These are phyloP conservation scores for Zymoseptoria brevis DNA, from an alignment of 2,329 filamentous ascomycete genomes.

Conservation along the genomic window DNA sequence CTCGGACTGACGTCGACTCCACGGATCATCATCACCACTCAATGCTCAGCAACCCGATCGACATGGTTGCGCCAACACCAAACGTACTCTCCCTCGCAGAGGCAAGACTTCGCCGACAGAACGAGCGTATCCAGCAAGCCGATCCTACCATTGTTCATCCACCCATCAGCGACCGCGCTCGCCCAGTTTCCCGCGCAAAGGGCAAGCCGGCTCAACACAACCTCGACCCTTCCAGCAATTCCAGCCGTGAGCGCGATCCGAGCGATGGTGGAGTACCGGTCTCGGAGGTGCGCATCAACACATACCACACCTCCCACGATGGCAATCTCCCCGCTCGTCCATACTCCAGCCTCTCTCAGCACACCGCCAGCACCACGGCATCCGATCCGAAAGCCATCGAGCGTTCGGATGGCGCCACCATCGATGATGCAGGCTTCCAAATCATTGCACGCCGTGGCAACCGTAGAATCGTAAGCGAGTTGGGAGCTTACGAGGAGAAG, in stretches of 20 bases:
- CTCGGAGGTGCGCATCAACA: conserved; percentile 25
- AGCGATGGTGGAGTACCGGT: conserved; percentile 11
- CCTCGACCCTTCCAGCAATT: conserved; percentile 24
- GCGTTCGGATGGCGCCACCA: conserved; percentile 11
- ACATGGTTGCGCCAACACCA: conserved; percentile 5
- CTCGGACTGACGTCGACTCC: conserved; percentile 1
- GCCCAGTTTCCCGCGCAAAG: conserved; percentile 18
- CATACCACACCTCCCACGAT: conserved; percentile 23
- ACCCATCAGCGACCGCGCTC: conserved; percentile 7
- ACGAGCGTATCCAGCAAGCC: conserved; percentile 25
- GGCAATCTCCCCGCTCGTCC: conserved; percentile 17
- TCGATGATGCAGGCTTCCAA: conserved; percentile 24
- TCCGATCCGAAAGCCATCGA: conserved; percentile 12
- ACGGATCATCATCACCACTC: background rate
- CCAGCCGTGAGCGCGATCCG: background rate
- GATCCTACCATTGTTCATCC: conserved; percentile 22
- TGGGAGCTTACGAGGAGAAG: conserved; percentile 23
- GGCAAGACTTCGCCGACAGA: conserved; percentile 28
- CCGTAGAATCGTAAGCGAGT: conserved; percentile 4
- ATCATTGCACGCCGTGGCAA: conserved; percentile 21
- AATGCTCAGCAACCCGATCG: background rate
- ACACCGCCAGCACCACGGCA: conserved; percentile 7
- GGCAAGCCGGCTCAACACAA: conserved; percentile 9
- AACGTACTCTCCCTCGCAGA: conserved; percentile 18
- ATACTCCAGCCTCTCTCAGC: conserved; percentile 23